Base-by-base conservation (phyloP, 1,284 basidiomycete genomes). In the Abortiporus biennis region DNA sequence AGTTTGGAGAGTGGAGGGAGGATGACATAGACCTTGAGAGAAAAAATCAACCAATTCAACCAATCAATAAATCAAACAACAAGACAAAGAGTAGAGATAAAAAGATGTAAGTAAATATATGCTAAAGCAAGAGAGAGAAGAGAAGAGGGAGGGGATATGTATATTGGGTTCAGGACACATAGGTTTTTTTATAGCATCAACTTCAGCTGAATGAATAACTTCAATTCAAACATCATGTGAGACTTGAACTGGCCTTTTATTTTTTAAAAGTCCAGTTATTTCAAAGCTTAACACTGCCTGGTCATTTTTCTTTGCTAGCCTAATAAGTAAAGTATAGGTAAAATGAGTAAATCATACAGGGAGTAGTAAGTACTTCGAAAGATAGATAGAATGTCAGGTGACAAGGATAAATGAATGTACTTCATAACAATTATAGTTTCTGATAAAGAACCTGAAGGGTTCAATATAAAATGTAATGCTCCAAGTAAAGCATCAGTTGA, bases 151-250 rank as follows among this genome's bases (percentile, higher is more conserved):
- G 5, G 19, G 24, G 17, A 29, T 13, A 38, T 77, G 45, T 52
- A 92, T 92, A 55, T 95, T 87, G 5, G 92, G 89, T 33, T 88
- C 83, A 1, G 92, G 92, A 61, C 91, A 94, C 51, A 89, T 60
- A 0, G 92, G 92, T 58, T 95, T 91, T 15, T 69, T 72, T 42
- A 95, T 69, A 46, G 74, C 77, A 15, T 74, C 76, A 12, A 89
- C 79, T 44, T 93, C 85, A 0, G 69, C 65, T 0, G 82, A 79
- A 37, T 78, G 78, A 65, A 92, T 69, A 4, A 96, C 79, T 39
- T 87, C 84, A 40, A 89, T 82, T 48, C 74, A 69, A 37, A 89
- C 82, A 51, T 88, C 85, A 56, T 90, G 84, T 2, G 73, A 66
- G 13, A 89, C 73, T 36, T 70, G 68, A 30, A 85, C 71, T 31